Evolutionary conservation across 257 asterid genomes (phyloP).

Genomic region (Linaria vulgaris): DNA sequence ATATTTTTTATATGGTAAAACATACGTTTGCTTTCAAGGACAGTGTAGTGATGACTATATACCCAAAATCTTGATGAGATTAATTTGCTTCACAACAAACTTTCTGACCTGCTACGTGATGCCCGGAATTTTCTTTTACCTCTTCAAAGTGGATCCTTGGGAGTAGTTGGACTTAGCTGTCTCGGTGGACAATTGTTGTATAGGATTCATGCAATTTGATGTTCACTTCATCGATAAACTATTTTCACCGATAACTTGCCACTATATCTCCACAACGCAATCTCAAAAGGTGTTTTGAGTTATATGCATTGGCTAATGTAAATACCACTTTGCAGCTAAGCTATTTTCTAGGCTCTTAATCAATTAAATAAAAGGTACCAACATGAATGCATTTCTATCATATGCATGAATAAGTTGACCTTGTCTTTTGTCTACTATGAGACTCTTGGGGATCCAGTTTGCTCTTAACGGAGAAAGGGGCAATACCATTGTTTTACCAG

Average conservation of each 20-base stretch:
- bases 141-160: slow-evolving; percentile 8
- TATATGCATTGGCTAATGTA: not conserved
- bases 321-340: not conserved
- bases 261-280: not conserved
- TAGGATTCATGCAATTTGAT: not conserved
- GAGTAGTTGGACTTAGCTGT: slow-evolving; percentile 12
- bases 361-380: not conserved
- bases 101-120: slow-evolving; percentile 10
- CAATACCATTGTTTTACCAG: not conserved
- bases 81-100: slow-evolving; percentile 11
- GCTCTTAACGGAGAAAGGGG: not conserved
- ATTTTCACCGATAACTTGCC: slow-evolving; percentile 5
- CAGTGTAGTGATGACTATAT: too few relatives aligned
- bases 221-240: not conserved
- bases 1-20: slow-evolving; percentile 6
- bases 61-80: too few relatives aligned
- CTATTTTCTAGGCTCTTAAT: not conserved
- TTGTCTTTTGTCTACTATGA: too few relatives aligned
- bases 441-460: not conserved
- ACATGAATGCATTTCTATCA: not conserved
- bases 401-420: not conserved
- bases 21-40: not conserved
- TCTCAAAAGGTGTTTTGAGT: not conserved
- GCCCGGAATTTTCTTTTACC: slow-evolving; percentile 11
- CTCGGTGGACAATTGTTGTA: slow-evolving; percentile 1